Conservation (phyloP, 2,329 filamentous ascomycete species). For the Tolypocladium sp. region DNA sequence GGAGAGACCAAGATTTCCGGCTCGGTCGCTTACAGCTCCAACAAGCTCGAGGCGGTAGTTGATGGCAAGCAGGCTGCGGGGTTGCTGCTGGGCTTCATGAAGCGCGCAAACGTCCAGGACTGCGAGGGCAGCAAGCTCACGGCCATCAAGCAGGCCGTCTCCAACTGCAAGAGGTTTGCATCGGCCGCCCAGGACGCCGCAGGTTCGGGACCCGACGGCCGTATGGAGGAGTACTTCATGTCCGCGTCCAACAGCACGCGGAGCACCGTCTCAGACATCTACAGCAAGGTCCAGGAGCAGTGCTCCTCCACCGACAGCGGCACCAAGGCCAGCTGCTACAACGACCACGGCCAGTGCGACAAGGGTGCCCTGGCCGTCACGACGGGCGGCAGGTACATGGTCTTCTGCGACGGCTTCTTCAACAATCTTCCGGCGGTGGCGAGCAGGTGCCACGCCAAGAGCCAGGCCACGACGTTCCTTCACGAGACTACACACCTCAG, state of each 20-base stretch:
- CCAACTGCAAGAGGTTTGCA: slow-evolving; percentile 44
- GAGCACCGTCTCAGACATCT: slow-evolving; percentile 40
- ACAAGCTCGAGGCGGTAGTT: slow-evolving; percentile 46
- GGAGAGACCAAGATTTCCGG: slow-evolving; percentile 43
- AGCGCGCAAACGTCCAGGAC: slow-evolving; percentile 43
- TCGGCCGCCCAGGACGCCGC: slow-evolving; percentile 40
- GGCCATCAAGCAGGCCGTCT: slow-evolving; percentile 40
- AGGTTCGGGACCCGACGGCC: slow-evolving; percentile 34
- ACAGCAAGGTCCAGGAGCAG: slow-evolving; percentile 39
- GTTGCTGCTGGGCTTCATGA: slow-evolving; percentile 36
- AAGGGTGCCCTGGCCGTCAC: slow-evolving; percentile 50
- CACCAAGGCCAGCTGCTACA: slow-evolving; percentile 49
- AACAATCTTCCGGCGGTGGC: slow-evolving; percentile 38
- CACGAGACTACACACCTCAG: slow-evolving; percentile 56
- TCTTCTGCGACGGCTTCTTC: slow-evolving; percentile 55
- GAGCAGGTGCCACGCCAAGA: slow-evolving; percentile 49
- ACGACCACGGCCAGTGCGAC: slow-evolving; percentile 43
- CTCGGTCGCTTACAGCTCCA: slow-evolving; percentile 46
- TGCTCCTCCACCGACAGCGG: slow-evolving; percentile 41
- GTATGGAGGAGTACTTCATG: slow-evolving; percentile 55
- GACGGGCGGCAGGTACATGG: slow-evolving; percentile 39
- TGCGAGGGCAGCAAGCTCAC: slow-evolving; percentile 39
- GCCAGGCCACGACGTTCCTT: slow-evolving; percentile 53
- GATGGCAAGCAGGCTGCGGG: slow-evolving; percentile 47
- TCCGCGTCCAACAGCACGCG: slow-evolving; percentile 33